Percentiles rank a stretch among this genome's conserved stretches.
Conservation (phyloP, 371 early-diverging fungal genomes). For the Mortierella sp. region DNA sequence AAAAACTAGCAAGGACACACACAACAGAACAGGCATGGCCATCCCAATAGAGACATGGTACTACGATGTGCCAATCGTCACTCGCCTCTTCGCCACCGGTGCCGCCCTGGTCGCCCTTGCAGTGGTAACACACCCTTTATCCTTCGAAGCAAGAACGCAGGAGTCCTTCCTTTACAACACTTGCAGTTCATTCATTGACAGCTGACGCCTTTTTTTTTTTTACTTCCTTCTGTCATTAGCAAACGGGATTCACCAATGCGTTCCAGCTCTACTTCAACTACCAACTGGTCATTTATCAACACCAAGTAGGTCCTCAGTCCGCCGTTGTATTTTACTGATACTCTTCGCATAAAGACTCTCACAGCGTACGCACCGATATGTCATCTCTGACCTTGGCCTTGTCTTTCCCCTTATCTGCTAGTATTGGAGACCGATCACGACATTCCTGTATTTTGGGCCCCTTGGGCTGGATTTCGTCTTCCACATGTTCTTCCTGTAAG, state of each 20-base stretch:
- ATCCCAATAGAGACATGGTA: constrained; percentile 93
- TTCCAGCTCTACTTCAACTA: constrained; percentile 88
- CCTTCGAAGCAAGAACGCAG: background rate
- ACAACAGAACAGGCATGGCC: constrained; percentile 24
- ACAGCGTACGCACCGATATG: background rate
- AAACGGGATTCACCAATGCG: constrained; percentile 78
- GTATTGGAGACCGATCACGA: constrained; percentile 94
- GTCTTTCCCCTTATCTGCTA: constrained; percentile 48
- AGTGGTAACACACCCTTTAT: constrained; percentile 66
- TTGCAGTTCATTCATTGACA: background rate
- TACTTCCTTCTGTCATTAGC: constrained; percentile 54
- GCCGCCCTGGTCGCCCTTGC: constrained; percentile 83
- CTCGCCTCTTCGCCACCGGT: constrained; percentile 87
- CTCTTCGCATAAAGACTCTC: background rate
- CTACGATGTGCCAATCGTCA: constrained; percentile 89
- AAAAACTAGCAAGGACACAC: background rate
- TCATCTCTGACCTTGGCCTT: constrained; percentile 14
- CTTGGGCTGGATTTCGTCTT: constrained; percentile 92
- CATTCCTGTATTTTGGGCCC: constrained; percentile 92
- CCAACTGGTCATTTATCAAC: constrained; percentile 71
- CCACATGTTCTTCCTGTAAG: constrained; percentile 95
- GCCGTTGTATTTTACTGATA: background rate
- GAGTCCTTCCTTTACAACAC: background rate
- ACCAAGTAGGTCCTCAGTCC: constrained; percentile 72
- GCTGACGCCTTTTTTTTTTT: background rate